phyloP scores from a whole-genome alignment of 1,284 basidiomycete species.

The Apiotrichum mycotoxinovorans region DNA sequence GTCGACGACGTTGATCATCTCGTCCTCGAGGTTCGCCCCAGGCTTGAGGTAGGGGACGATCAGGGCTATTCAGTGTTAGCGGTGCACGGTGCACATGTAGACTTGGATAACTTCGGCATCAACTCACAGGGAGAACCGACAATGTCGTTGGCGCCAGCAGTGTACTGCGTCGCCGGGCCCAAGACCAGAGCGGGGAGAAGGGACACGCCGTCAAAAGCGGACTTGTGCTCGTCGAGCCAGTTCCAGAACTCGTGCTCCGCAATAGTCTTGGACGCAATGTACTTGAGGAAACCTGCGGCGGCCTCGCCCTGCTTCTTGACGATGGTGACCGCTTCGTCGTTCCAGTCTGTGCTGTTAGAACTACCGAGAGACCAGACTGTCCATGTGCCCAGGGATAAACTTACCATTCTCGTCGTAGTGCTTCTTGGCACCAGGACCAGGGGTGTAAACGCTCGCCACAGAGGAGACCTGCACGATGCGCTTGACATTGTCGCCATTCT shows the following conservation, averaged over 20 bases:
- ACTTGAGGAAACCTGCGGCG: neutral
- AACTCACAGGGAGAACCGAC: no score
- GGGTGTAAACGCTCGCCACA: neutral
- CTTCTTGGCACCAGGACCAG: neutral
- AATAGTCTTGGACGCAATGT: neutral
- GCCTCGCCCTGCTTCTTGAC: neutral
- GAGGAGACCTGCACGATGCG: neutral
- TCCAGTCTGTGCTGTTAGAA: neutral
- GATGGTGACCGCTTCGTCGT: neutral
- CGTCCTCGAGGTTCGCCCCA: neutral
- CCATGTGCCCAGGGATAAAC: no score
- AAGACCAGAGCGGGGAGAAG: neutral
- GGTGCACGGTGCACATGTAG: no score
- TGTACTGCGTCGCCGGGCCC: neutral
- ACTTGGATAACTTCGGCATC: no score
- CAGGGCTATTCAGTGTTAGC: neutral
- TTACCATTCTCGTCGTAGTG: neutral
- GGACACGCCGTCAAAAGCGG: neutral
- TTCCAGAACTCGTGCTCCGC: neutral
- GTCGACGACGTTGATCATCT: constrained; percentile 29
- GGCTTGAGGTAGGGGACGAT: constrained; percentile 2
- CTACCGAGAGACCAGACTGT: no score
- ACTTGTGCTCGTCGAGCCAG: neutral
- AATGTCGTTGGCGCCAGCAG: neutral
- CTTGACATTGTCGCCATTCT: neutral